Conservation (phyloP, 1,284 basidiomycete genomes). For the Leccinum angustisporum region DNA sequence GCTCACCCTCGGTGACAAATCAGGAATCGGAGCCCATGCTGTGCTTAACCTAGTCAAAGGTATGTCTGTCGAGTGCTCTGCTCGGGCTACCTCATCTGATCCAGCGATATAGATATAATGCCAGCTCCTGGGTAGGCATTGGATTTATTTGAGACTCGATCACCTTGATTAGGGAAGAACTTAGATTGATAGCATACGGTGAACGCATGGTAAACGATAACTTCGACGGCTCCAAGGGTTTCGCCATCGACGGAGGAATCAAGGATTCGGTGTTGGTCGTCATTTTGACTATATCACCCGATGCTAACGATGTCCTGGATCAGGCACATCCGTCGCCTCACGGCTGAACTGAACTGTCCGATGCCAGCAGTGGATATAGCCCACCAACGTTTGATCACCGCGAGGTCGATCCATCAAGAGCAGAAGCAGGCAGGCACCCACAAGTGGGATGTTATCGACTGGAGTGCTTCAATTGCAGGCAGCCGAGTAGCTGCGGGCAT, state of each 20-base stretch:
- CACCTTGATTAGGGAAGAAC: neutral
- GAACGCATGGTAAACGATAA: constrained; percentile 68
- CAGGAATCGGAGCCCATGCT: constrained; percentile 70
- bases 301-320: constrained; percentile 11
- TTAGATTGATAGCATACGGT: constrained; percentile 58
- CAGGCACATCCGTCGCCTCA: constrained; percentile 63
- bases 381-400: constrained; percentile 77
- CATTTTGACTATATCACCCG: neutral
- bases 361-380: constrained; percentile 81
- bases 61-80: constrained; percentile 29
- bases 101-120: constrained; percentile 46
- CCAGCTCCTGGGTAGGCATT: constrained; percentile 54
- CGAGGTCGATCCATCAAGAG: constrained; percentile 63
- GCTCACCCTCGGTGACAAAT: constrained; percentile 83
- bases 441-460: constrained; percentile 60
- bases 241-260: constrained; percentile 86
- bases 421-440: constrained; percentile 47
- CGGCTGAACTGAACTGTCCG: constrained; percentile 68
- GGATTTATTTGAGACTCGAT: constrained; percentile 1
- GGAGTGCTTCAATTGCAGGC: constrained; percentile 71
- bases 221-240: constrained; percentile 80
- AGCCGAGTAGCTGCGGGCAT: constrained; percentile 69
- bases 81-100: constrained; percentile 15
- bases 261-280: constrained; percentile 60
- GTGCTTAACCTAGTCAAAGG: constrained; percentile 62